phyloP scores from a whole-genome alignment of 768 basidiomycete species.

The Pleurotus cornucopiae region DNA sequence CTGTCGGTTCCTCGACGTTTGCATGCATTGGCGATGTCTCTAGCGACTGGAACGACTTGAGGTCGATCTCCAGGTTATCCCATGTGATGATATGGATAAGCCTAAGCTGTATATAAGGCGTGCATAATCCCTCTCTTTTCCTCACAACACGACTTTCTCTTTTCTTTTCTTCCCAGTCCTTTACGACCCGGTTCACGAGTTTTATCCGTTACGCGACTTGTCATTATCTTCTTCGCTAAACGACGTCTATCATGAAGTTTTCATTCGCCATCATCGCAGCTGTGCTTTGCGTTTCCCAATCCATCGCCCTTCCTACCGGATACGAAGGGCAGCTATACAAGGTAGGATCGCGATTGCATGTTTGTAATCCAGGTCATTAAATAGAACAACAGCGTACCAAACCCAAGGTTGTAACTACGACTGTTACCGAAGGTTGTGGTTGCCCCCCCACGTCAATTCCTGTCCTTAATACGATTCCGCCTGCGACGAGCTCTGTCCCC shows the following conservation, averaged over 20 bases:
- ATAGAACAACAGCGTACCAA: not conserved
- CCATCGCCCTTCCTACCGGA: constrained; percentile 6
- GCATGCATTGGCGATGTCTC: not conserved
- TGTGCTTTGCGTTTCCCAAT: constrained; percentile 2
- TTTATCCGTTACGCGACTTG: constrained; percentile 5
- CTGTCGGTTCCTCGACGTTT: no score
- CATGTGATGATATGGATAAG: not conserved
- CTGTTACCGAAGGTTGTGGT: not conserved
- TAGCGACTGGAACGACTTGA: not conserved
- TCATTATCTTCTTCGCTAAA: constrained; percentile 1
- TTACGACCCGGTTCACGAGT: constrained; percentile 6
- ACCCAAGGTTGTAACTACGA: not conserved
- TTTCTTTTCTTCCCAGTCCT: constrained; percentile 4
- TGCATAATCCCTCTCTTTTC: not conserved
- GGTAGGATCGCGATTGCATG: not conserved
- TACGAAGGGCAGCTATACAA: constrained; percentile 4
- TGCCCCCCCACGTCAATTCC: constrained; percentile 1
- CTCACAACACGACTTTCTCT: not conserved
- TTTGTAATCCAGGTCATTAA: no score
- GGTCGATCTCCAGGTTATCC: not conserved
- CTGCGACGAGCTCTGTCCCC: not conserved
- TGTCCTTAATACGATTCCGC: not conserved
- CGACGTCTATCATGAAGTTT: constrained; percentile 5
- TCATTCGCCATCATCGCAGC: constrained; percentile 5
- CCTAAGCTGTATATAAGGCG: not conserved